Evolutionary conservation across 345 rosid species (phyloP), one percentile per base, ranked within the genome.

Genomic region (Salix arbutifolia): DNA sequence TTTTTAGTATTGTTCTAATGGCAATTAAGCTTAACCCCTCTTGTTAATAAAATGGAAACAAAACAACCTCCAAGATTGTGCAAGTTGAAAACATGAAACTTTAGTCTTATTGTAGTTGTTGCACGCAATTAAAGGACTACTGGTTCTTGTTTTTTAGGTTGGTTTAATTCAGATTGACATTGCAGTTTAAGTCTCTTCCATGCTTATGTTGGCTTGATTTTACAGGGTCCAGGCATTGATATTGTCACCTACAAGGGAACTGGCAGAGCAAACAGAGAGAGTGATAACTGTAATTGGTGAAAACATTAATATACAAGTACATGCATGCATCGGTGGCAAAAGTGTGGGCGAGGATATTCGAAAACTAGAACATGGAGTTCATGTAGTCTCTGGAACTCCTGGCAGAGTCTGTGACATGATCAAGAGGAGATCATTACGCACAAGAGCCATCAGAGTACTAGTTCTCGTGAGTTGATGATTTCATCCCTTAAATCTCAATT

Each of bases 351-450:
- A 96, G 74, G 99, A 96, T 78, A 96, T 96, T 30, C 88, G 96
- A 77, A 96, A 96, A 83, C 78, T 86, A 46, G 91, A 85, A 46
- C 76, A 83, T 74, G 92, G 92, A 7, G 92, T 89, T 76, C 92
- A 89, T 9, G 91, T 93, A 62, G 99, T 96, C 25, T 96, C 99
- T 23, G 98, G 98, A 76, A 93, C 99, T 21, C 99, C 98, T 8
- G 99, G 99, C 23, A 91, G 98, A 83, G 99, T 96, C 18, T 93
- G 95, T 82, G 98, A 93, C 75, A 96, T 96, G 99, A 96, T 96
- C 79, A 96, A 93, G 91, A 91, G 98, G 86, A 92, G 94, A 82
- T 93, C 97, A 11, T 81, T 96, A 64, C 91, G 97, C 1, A 96
- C 98, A n/a, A 87, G 96, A 86, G 93, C 94, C 44, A 86, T 84